Evolutionary conservation across 352 stramenopile species (phyloP), one percentile per base, ranked within the genome.

Genomic region (Phytopythium cucurbitacearum): DNA sequence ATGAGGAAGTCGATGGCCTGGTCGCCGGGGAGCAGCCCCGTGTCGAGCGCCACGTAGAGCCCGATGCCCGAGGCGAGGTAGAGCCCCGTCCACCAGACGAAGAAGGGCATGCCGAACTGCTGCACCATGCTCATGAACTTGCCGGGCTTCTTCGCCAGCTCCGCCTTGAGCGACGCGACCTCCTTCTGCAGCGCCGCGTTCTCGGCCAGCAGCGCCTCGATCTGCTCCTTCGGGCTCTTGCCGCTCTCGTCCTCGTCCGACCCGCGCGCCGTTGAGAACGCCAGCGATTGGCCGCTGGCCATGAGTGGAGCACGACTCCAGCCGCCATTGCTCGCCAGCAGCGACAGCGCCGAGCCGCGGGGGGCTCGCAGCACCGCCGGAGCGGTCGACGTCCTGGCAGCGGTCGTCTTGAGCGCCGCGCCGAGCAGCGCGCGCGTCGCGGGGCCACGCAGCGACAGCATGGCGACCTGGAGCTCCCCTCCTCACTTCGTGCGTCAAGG

Each of bases 1-100:
- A 89, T 85, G 55, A 95, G 73, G 42, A 92, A 82, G 50, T 96
- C 76, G 45, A 95, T 90, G 51, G 85, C 85, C 43, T 87, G 78
- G n/a, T 73, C 59, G 44, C 85, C 80, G 12, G 85, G 76, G 46
- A 94, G 59, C 33, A 89, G 57, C 2, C 78, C 80, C 40, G 65
- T 77, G 45, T 89, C 80, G 43, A 94, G 76, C n/a, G 80, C 87
- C 48, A 68, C 68, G 61, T 91, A 95, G 43, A 95, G 71, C 33
- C 67, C 76, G n/a, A 85, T 68, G 34, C 80, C 84, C 10, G 78
- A 86, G 43, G 54, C 73, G 34, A 87, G 44, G 67, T 93, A 95
- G 11, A 93, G 74, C 16, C 65, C 75, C 11, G 73, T 85, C 86
- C 86, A 94, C 82, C 83, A 95, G 43, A 78, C 50, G 44, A 94